Base-by-base conservation (phyloP, 768 basidiomycete species). In the Auricularia heimuer region DNA sequence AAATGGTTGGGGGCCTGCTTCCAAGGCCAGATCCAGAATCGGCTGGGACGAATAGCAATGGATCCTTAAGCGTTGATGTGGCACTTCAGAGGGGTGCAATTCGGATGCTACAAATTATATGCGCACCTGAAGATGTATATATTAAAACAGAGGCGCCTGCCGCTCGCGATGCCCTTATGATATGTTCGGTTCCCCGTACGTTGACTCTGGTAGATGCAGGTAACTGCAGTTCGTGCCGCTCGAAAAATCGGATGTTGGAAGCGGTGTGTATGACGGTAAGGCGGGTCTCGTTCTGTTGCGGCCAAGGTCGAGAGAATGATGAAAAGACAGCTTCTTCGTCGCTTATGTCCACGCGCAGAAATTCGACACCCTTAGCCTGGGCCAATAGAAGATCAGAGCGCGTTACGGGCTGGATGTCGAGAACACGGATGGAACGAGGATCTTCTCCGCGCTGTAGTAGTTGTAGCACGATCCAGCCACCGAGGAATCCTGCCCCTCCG, bases 171-270 rank as follows among this genome's bases (percentile, higher is more conserved):
- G 88, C 84, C 12, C 82, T 77, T 66, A 90, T 73, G 62, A 92
- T 76, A 70, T 91, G 89, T 70, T 82, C 71, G 18, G 88, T 89
- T 2, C 90, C 90, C 2, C 74, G 70, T 6, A 89, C 79, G 71
- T 91, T 91, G 62, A 91, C 87, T 42, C 73, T 76, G 42, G 79
- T 77, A 4, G 90, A 91, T 29, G 77, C 78, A 3, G 76, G 73
- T 12, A 88, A 72, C n/a, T 89, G 79, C 3, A 70, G 70, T 0
- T 74, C 67, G 66, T 81, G 78, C 6, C 86, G 84, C 68, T 91
- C 90, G 70, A 85, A 92, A 72, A 89, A 91, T 3, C 88, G 87
- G 67, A 91, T 91, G 68, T 81, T 88, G n/a, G 90, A 86, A 0
- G 86, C 89, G n/a, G 87, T 87, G 70, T 91, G 88, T 72, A 90